Evolutionary conservation across 768 basidiomycete genomes (phyloP), one percentile per base, ranked within the genome.

Genomic region (Collybia mongolica): DNA sequence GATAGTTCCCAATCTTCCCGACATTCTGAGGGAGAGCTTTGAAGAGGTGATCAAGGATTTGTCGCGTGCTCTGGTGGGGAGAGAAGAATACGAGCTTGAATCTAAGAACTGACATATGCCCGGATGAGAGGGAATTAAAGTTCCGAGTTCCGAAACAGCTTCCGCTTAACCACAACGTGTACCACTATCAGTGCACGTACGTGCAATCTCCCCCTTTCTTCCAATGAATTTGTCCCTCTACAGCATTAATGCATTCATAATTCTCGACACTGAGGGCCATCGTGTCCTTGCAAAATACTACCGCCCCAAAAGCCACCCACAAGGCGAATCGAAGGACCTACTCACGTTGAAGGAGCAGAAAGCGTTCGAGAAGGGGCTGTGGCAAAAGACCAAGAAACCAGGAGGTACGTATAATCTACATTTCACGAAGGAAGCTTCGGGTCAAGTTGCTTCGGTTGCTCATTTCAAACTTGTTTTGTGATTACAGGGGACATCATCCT

Each of bases 261-360:
- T 98, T 62, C 86, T 98, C 60, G 97, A 99, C 76, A 76, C 86
- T n/a, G 95, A 98, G 59, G 95, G 95, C 18, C 87, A 92, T 62
- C 89, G 97, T 44, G 88, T 98, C 22, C 80, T 99, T 8, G 90
- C 96, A 24, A 98, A 98, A 68, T 98, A 98, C 75, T 98, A 96
- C 65, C 80, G 78, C 47, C 78, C 92, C n/a, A 76, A 87, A 65
- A 76, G 75, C 48, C 79, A 83, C 54, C 80, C 80, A 0, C 71
- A 79, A 37, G 77, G 82, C 68, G 74, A 89, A 69, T 68, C 73
- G 51, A 88, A 87, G 59, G 75, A 80, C 41, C 73, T 88, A 22
- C 70, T 75, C 12, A 82, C 82, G 5, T 65, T 93, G 58, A 98
- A 98, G 68, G 96, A 99, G 62, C 96, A 97, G 66, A 87, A 90